These are phyloP conservation scores for Suhomyces yuchorum DNA, from an alignment of 1,139 yeast species.

Conservation along the genomic window DNA sequence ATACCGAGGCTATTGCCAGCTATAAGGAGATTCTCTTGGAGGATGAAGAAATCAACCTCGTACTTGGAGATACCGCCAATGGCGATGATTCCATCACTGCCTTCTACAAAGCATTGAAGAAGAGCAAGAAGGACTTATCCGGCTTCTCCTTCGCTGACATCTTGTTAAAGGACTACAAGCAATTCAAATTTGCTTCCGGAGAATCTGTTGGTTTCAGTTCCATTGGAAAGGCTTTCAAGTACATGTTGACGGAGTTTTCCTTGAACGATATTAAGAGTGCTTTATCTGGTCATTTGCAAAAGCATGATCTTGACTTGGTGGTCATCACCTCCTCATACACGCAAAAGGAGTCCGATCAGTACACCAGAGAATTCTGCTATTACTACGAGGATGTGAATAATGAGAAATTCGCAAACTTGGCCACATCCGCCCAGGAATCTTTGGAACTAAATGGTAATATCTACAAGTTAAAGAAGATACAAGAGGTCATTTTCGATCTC, in stretches of 20 bases:
- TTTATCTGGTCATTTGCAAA: slow-evolving; percentile 36
- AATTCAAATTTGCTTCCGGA: slow-evolving; percentile 52
- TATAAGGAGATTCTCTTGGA: slow-evolving; percentile 30
- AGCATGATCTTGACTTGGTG: slow-evolving; percentile 51
- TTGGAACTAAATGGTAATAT: slow-evolving; percentile 19
- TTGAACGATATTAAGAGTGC: slow-evolving; percentile 41
- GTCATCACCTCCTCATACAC: slow-evolving; percentile 66
- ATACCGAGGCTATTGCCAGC: slow-evolving; percentile 43
- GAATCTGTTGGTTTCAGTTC: slow-evolving; percentile 73
- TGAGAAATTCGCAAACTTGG: slow-evolving; percentile 27
- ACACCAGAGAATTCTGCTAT: slow-evolving; percentile 60
- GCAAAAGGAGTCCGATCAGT: slow-evolving; percentile 39
- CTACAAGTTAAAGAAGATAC: slow-evolving; percentile 15
- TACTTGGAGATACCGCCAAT: background rate
- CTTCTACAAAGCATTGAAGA: slow-evolving; percentile 46
- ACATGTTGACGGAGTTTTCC: slow-evolving; percentile 45
- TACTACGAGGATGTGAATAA: slow-evolving; percentile 26
- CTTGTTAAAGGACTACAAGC: slow-evolving; percentile 81
- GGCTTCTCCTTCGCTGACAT: slow-evolving; percentile 64
- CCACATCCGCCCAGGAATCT: slow-evolving; percentile 23
- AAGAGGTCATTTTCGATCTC: slow-evolving; percentile 4
- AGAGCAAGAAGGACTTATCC: slow-evolving; percentile 61
- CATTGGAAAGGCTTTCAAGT: slow-evolving; percentile 63
- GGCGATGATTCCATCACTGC: slow-evolving; percentile 10
- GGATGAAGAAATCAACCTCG: background rate